phyloP scores from a whole-genome alignment of 768 basidiomycete genomes.

The Phlebiopsis gigantea region DNA sequence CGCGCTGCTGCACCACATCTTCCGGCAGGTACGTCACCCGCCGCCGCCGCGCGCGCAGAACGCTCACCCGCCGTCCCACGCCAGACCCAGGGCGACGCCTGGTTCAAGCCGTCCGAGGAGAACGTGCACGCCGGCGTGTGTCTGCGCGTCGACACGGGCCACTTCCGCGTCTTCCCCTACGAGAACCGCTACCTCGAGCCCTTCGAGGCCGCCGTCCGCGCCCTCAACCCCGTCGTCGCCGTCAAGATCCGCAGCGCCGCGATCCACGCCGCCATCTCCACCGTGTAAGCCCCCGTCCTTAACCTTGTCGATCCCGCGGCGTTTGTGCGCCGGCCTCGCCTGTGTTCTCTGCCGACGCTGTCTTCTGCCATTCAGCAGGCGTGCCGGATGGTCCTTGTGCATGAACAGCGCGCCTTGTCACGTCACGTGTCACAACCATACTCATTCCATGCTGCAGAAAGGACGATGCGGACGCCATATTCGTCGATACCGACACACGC shows the following conservation, averaged over 20 bases:
- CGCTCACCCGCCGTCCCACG: slow-evolving; percentile 8
- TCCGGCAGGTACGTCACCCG: slow-evolving; percentile 50
- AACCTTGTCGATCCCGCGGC: background rate
- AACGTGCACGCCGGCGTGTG: slow-evolving; percentile 78
- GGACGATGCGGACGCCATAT: slow-evolving; percentile 55
- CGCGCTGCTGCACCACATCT: slow-evolving; percentile 75
- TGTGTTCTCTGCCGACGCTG: background rate
- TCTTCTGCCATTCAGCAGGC: background rate
- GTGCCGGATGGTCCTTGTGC: background rate
- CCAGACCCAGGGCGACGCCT: slow-evolving; percentile 77
- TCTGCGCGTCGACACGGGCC: slow-evolving; percentile 59
- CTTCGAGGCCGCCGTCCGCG: slow-evolving; percentile 73
- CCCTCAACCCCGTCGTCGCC: slow-evolving; percentile 78
- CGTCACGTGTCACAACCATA: background rate
- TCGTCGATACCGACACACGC: slow-evolving; percentile 74
- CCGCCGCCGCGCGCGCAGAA: slow-evolving; percentile 6
- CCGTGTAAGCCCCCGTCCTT: background rate
- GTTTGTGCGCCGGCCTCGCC: background rate
- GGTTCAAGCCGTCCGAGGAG: slow-evolving; percentile 84
- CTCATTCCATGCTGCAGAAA: slow-evolving; percentile 30
- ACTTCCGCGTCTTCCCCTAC: slow-evolving; percentile 81
- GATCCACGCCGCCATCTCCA: slow-evolving; percentile 71
- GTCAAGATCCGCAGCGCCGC: slow-evolving; percentile 78
- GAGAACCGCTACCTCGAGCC: slow-evolving; percentile 74
- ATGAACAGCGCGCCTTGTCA: background rate